Conservation (phyloP, 306 rosid genomes). For the Trifolium dubium region DNA sequence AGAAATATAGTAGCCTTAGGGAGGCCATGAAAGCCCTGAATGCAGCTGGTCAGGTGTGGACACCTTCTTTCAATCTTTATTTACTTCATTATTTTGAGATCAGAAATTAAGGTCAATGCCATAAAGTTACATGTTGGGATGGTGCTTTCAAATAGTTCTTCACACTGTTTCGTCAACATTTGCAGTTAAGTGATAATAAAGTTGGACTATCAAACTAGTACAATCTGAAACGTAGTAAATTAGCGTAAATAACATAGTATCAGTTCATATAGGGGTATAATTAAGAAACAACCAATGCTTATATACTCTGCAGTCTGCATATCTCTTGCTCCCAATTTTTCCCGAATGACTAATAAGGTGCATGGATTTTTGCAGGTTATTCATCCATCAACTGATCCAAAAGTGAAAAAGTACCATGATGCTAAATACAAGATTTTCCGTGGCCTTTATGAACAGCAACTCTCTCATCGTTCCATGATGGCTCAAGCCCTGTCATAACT, state of each 20-base stretch:
- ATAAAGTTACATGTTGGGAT: slow-evolving; percentile 16
- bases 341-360: slow-evolving; percentile 15
- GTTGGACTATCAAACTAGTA: slow-evolving; percentile 2
- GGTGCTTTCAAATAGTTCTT: slow-evolving; percentile 26
- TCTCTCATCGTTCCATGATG: slow-evolving; percentile 72
- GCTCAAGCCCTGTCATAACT: slow-evolving; percentile 72
- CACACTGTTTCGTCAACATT: slow-evolving; percentile 11
- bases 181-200: slow-evolving; percentile 10
- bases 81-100: slow-evolving; percentile 7
- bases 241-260: neutral
- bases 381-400: slow-evolving; percentile 81
- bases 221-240: neutral
- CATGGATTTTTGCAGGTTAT: slow-evolving; percentile 64
- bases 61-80: slow-evolving; percentile 21
- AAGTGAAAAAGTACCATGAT: slow-evolving; percentile 85
- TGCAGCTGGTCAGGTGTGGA: slow-evolving; percentile 89
- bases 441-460: slow-evolving; percentile 81
- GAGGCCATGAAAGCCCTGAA: slow-evolving; percentile 90
- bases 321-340: slow-evolving; percentile 16
- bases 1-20: slow-evolving; percentile 65
- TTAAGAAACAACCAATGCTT: neutral
- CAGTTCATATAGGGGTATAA: neutral
- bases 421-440: slow-evolving; percentile 80
- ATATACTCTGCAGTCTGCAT: slow-evolving; percentile 25
- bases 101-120: slow-evolving; percentile 30